Percentiles rank a stretch among this genome's conserved stretches.
These are phyloP conservation scores for Epichloe bromicola DNA, from an alignment of 2,329 filamentous ascomycete genomes.

Conservation along the genomic window DNA sequence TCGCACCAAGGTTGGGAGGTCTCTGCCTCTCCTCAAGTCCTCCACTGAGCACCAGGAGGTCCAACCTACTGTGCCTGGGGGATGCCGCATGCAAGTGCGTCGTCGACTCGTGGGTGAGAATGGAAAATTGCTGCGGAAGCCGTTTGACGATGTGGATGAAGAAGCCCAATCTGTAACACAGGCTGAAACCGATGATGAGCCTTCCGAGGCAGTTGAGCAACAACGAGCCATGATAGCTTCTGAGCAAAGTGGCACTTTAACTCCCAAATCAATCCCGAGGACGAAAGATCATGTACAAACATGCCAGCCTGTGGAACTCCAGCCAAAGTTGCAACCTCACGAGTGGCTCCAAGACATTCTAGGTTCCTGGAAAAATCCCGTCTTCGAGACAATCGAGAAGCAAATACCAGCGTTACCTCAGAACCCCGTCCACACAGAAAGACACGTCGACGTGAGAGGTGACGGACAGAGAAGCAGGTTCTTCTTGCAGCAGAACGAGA, in stretches of 20 bases:
- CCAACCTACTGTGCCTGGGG: not conserved
- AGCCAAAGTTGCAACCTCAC: slow-evolving; percentile 11
- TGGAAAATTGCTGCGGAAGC: slow-evolving; percentile 29
- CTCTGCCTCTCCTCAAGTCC: slow-evolving; percentile 3
- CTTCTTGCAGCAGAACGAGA: slow-evolving; percentile 4
- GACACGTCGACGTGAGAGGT: not conserved
- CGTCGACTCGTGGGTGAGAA: slow-evolving; percentile 24
- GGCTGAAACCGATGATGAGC: too few relatives aligned
- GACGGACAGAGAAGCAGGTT: slow-evolving; percentile 4
- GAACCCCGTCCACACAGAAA: slow-evolving; percentile 2
- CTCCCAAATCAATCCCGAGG: not conserved
- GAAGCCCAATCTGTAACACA: not conserved
- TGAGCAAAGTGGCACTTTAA: not conserved
- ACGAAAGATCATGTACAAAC: not conserved
- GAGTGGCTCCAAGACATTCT: slow-evolving; percentile 50
- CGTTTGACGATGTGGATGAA: slow-evolving; percentile 26
- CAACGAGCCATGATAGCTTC: not conserved
- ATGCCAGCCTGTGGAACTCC: slow-evolving; percentile 1
- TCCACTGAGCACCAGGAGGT: not conserved
- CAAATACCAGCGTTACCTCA: slow-evolving; percentile 29
- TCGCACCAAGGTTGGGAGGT: slow-evolving; percentile 20
- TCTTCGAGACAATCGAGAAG: slow-evolving; percentile 44
- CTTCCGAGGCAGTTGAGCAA: not conserved
- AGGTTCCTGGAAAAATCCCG: slow-evolving; percentile 59
- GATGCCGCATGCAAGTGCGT: not conserved